A percentile compares a stretch with the other conserved stretches of the same genome.
phyloP scores from a whole-genome alignment of 148 eudicot species.

The Rheum nobile region DNA sequence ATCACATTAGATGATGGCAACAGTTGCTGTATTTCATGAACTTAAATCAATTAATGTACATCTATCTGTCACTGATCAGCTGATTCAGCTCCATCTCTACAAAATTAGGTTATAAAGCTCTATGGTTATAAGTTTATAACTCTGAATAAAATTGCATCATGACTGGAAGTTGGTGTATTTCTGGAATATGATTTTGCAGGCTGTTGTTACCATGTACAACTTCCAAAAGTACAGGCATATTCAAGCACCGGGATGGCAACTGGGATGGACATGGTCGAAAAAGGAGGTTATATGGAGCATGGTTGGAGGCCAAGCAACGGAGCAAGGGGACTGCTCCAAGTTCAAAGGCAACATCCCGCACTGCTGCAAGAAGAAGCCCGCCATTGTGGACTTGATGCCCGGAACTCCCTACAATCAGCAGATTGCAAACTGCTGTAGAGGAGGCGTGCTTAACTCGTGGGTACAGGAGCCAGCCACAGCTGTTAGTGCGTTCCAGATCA shows the following conservation, averaged over 20 bases:
- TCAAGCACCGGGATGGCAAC: slow-evolving; percentile 54
- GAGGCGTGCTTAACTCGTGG: slow-evolving; percentile 55
- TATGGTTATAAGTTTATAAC: too few relatives aligned
- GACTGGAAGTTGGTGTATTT: too few relatives aligned
- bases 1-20: neutral
- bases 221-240: slow-evolving; percentile 60
- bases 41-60: neutral
- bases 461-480: slow-evolving; percentile 47
- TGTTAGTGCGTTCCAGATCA: slow-evolving; percentile 45
- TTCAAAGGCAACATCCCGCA: slow-evolving; percentile 51
- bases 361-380: slow-evolving; percentile 51
- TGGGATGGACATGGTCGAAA: slow-evolving; percentile 72
- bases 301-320: slow-evolving; percentile 50
- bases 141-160: too few relatives aligned
- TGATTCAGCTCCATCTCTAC: too few relatives aligned
- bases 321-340: slow-evolving; percentile 65
- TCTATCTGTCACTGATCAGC: too few relatives aligned
- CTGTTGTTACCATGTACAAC: slow-evolving; percentile 48
- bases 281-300: slow-evolving; percentile 55
- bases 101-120: too few relatives aligned
- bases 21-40: too few relatives aligned
- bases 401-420: slow-evolving; percentile 69
- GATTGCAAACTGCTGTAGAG: slow-evolving; percentile 55
- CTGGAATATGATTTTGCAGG: slow-evolving; percentile 19
- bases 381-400: slow-evolving; percentile 49